Conservation (phyloP, 2,329 filamentous ascomycete species). For the Calonectria pseudoturangicola region DNA sequence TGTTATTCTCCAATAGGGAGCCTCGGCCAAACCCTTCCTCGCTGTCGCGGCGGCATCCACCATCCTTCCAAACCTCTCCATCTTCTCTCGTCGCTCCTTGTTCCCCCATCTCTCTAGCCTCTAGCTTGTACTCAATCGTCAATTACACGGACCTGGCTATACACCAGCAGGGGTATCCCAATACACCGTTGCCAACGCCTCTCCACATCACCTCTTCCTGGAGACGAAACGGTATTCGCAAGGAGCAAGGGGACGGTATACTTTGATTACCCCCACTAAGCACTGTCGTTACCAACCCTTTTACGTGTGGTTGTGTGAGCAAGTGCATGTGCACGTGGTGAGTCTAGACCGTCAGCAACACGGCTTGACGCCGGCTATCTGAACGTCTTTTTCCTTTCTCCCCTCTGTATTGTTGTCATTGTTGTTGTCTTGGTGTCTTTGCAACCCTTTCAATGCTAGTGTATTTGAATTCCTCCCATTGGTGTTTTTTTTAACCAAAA, state of each 20-base stretch:
- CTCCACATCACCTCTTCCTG: not conserved
- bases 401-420: not conserved
- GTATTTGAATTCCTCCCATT: not conserved
- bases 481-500: not conserved
- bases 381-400: not conserved
- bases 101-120: not conserved
- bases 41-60: not conserved
- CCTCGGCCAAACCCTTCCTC: not conserved
- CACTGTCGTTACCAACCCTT: constrained; percentile 17
- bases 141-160: not conserved
- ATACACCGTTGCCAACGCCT: no score
- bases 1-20: constrained; percentile 1
- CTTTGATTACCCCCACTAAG: constrained; percentile 19
- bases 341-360: constrained; percentile 19
- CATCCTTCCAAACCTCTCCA: not conserved
- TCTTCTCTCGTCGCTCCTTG: not conserved
- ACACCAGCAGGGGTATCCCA: no score
- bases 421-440: not conserved
- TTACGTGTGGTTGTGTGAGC: constrained; percentile 15
- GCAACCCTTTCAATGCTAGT: not conserved
- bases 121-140: not conserved
- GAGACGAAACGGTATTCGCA: not conserved
- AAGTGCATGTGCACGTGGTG: constrained; percentile 25
- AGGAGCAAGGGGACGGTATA: not conserved
- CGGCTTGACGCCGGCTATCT: constrained; percentile 3